phyloP scores from a whole-genome alignment of 306 rosid genomes.

The Prinsepia uniflora region DNA sequence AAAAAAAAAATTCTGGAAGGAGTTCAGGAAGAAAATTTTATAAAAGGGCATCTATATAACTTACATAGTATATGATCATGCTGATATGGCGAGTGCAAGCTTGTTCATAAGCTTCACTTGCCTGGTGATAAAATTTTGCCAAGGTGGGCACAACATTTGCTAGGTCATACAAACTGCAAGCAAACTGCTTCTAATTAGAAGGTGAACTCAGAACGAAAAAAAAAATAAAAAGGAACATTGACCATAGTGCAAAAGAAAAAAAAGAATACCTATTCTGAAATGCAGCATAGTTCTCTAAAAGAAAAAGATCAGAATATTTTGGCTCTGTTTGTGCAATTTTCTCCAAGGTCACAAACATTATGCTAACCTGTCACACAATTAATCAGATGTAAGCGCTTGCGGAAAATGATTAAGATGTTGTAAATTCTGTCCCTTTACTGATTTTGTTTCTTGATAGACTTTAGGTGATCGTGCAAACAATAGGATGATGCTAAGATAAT shows the following conservation, averaged over 20 bases:
- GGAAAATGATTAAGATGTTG: neutral
- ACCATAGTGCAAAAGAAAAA: constrained; percentile 8
- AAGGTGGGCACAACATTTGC: constrained; percentile 96
- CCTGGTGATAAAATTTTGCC: constrained; percentile 97
- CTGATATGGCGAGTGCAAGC: constrained; percentile 93
- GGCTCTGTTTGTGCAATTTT: constrained; percentile 82
- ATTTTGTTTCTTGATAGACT: too few relatives aligned
- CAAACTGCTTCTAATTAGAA: constrained; percentile 21
- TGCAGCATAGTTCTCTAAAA: constrained; percentile 92
- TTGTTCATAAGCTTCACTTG: constrained; percentile 96
- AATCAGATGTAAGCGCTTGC: constrained; percentile 1
- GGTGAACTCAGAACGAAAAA: constrained; percentile 13
- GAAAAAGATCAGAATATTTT: constrained; percentile 82
- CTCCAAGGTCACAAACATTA: constrained; percentile 95
- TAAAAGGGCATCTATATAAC: constrained; percentile 25
- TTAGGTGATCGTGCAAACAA: too few relatives aligned
- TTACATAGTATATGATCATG: constrained; percentile 79
- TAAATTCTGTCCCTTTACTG: too few relatives aligned
- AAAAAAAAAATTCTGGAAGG: too few relatives aligned
- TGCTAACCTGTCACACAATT: constrained; percentile 67
- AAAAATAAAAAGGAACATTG: constrained; percentile 17
- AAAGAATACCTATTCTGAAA: constrained; percentile 84
- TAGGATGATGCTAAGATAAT: too few relatives aligned
- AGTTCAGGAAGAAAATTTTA: constrained; percentile 1
- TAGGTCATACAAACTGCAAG: constrained; percentile 83